Percentiles rank a stretch among this genome's conserved stretches.
These are phyloP conservation scores for California macrophylla DNA, from an alignment of 441 rosid genomes.

Conservation along the genomic window DNA sequence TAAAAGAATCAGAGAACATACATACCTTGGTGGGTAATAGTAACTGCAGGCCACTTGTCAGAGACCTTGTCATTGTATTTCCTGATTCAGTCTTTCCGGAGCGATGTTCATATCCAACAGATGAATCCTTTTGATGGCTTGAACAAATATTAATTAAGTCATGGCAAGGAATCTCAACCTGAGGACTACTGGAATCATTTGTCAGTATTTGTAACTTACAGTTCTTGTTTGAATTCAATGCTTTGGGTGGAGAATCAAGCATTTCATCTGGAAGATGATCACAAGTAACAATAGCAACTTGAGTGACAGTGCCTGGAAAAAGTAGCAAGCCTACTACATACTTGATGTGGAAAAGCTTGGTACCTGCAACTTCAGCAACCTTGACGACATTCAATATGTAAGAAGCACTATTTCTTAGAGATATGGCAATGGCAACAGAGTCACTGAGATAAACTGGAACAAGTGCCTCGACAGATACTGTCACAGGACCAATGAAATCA, in stretches of 20 bases:
- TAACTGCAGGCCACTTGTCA: constrained; percentile 19
- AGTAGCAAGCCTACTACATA: constrained; percentile 48
- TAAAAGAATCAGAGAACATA: constrained; percentile 7
- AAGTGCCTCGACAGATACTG: constrained; percentile 37
- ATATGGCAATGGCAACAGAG: constrained; percentile 30
- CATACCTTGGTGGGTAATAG: constrained; percentile 34
- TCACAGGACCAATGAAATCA: constrained; percentile 25
- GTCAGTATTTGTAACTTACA: constrained; percentile 45
- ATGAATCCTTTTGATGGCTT: constrained; percentile 29
- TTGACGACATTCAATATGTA: constrained; percentile 32
- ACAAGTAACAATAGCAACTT: constrained; percentile 42
- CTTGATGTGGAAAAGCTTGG: constrained; percentile 36
- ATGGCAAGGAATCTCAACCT: constrained; percentile 41
- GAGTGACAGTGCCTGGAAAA: constrained; percentile 46
- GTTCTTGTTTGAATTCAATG: constrained; percentile 21
- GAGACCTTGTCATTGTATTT: constrained; percentile 25
- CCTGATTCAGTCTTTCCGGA: constrained; percentile 20
- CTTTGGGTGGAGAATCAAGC: constrained; percentile 24
- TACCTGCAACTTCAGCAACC: constrained; percentile 33
- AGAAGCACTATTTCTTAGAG: constrained; percentile 40
- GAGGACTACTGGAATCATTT: constrained; percentile 47
- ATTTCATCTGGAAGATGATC: constrained; percentile 22
- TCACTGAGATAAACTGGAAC: constrained; percentile 28
- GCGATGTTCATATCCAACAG: constrained; percentile 22
- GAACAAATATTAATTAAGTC: constrained; percentile 34